phyloP scores from a whole-genome alignment of 805 yeast genomes.

The Priceomyces fermenticarens region DNA sequence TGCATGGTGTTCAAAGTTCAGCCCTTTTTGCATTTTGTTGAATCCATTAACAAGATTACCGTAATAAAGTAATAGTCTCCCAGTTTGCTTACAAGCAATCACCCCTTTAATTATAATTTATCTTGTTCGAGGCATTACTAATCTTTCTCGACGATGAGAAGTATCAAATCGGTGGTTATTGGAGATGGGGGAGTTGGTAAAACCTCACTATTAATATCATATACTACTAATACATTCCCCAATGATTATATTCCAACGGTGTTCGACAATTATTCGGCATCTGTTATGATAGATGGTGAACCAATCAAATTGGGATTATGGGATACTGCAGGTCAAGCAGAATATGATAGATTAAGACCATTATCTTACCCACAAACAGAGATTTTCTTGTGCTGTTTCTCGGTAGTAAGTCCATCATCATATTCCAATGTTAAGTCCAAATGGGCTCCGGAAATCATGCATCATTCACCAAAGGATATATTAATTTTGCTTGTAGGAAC shows the following conservation, averaged over 20 bases:
- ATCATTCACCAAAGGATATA: constrained; percentile 72
- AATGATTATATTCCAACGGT: constrained; percentile 94
- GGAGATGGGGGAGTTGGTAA: constrained; percentile 98
- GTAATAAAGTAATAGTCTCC: too few relatives aligned
- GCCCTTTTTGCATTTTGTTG: too few relatives aligned
- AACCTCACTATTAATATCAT: constrained; percentile 81
- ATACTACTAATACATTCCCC: constrained; percentile 90
- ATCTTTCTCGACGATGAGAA: constrained; percentile 52
- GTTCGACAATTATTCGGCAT: constrained; percentile 87
- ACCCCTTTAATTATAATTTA: too few relatives aligned
- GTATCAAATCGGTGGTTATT: constrained; percentile 88
- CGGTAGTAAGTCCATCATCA: constrained; percentile 76
- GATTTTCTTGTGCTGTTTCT: constrained; percentile 81
- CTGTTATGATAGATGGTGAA: constrained; percentile 77
- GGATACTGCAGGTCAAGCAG: constrained; percentile 97
- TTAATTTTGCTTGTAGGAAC: constrained; percentile 79
- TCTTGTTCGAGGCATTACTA: too few relatives aligned
- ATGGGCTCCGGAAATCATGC: constrained; percentile 78
- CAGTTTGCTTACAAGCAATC: too few relatives aligned
- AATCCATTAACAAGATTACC: too few relatives aligned
- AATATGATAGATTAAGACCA: constrained; percentile 86
- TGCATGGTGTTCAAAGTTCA: too few relatives aligned
- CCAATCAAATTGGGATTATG: constrained; percentile 83
- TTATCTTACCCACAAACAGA: constrained; percentile 91
- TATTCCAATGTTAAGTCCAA: constrained; percentile 78